Evolutionary conservation across 257 asterid species (phyloP).

Genomic region (Solanum chilense): DNA sequence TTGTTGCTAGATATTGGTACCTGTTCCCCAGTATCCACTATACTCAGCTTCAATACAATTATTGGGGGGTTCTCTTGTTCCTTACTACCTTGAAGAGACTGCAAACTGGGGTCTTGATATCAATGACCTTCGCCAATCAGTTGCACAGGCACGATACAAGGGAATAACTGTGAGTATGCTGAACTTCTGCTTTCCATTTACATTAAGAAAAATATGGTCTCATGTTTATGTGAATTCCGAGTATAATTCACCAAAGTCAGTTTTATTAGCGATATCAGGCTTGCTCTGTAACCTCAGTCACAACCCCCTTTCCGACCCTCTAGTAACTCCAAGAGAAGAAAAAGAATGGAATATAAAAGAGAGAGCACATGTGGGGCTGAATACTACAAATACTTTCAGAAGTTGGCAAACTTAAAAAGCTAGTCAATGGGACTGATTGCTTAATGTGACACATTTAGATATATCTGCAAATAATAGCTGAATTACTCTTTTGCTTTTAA

Average conservation of each 20-base stretch:
- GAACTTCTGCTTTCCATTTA: not conserved
- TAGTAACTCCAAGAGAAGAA: not conserved
- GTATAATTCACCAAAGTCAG: not conserved
- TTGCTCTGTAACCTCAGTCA: not conserved
- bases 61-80: constrained; percentile 87
- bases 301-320: not conserved
- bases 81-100: constrained; percentile 93
- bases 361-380: not conserved
- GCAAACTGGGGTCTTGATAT: constrained; percentile 97
- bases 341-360: not conserved
- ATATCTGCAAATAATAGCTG: not conserved
- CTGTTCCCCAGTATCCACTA: constrained; percentile 98
- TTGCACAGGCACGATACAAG: constrained; percentile 73
- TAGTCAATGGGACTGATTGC: not conserved
- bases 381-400: not conserved
- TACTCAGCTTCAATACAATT: constrained; percentile 88
- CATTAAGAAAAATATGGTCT: not conserved
- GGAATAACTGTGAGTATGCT: constrained; percentile 65
- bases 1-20: constrained; percentile 64
- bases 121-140: constrained; percentile 70
- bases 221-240: not conserved
- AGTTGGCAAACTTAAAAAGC: not conserved
- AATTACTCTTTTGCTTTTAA: not conserved
- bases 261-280: not conserved
- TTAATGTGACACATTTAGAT: not conserved